Percentiles rank a stretch among this genome's conserved stretches.
Evolutionary conservation across 345 rosid genomes (phyloP).

Genomic region (Sonneratia alba): DNA sequence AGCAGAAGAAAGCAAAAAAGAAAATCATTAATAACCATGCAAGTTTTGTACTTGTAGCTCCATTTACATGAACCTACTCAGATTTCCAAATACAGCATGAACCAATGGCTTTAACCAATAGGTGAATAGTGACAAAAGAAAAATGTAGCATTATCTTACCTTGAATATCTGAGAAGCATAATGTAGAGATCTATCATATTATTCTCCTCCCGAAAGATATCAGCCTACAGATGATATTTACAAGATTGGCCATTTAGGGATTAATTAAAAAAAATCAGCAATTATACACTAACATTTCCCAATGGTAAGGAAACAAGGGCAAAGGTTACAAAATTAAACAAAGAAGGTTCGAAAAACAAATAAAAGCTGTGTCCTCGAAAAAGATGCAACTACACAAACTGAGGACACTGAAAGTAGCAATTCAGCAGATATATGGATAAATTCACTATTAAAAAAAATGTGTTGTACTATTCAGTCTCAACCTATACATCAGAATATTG

Average conservation of each 20-base stretch:
- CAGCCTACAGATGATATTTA: slow-evolving; percentile 42
- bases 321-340: not conserved
- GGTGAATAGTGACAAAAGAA: not conserved
- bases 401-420: not conserved
- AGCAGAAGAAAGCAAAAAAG: slow-evolving; percentile 17
- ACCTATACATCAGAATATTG: not conserved
- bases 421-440: not conserved
- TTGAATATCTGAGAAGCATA: slow-evolving; percentile 91
- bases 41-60: not conserved
- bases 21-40: not conserved
- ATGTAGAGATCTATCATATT: slow-evolving; percentile 78
- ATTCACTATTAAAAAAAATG: not conserved
- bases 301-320: not conserved
- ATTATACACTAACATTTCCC: not conserved
- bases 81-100: not conserved
- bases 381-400: not conserved
- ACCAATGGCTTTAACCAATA: not conserved
- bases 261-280: not conserved
- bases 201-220: slow-evolving; percentile 83
- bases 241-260: not conserved
- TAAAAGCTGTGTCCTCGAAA: not conserved
- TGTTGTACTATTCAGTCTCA: not conserved
- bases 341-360: not conserved
- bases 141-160: slow-evolving; percentile 30
- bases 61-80: not conserved